Conservation (phyloP, 305 asterid species). For the Striga hermonthica region DNA sequence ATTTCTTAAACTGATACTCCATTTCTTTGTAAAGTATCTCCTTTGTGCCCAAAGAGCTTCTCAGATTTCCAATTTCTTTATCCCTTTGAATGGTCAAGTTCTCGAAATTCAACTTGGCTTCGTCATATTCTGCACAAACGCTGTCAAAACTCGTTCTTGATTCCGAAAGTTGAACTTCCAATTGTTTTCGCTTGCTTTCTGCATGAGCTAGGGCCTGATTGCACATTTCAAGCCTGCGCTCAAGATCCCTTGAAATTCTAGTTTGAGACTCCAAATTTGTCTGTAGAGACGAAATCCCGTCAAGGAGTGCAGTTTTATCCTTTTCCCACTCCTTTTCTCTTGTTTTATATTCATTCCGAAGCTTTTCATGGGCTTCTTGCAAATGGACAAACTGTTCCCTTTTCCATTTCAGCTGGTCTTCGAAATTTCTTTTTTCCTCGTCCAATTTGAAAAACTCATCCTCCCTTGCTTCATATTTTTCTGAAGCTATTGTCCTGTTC, state of each 20-base stretch:
- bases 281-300: conserved; percentile 57
- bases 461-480: conserved; percentile 45
- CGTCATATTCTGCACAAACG: conserved; percentile 66
- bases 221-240: conserved; percentile 65
- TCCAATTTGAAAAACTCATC: conserved; percentile 51
- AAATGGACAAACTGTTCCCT: conserved; percentile 79
- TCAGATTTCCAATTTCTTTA: conserved; percentile 60
- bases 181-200: conserved; percentile 60
- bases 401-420: conserved; percentile 84
- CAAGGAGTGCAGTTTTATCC: conserved; percentile 59
- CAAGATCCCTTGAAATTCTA: conserved; percentile 58
- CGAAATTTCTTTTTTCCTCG: conserved; percentile 55
- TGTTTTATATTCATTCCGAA: conserved; percentile 43
- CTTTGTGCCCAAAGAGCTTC: conserved; percentile 59
- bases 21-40: conserved; percentile 71
- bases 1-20: conserved; percentile 68
- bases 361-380: conserved; percentile 75
- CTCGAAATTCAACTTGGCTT: conserved; percentile 55
- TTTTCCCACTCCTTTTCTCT: conserved; percentile 80
- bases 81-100: conserved; percentile 54
- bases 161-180: conserved; percentile 68
- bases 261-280: conserved; percentile 67
- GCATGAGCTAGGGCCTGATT: conserved; percentile 78
- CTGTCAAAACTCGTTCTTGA: conserved; percentile 50
- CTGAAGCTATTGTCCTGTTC: conserved; percentile 31